These are phyloP conservation scores for Diaporthe ampelina DNA, from an alignment of 2,329 filamentous ascomycete genomes.

Conservation along the genomic window DNA sequence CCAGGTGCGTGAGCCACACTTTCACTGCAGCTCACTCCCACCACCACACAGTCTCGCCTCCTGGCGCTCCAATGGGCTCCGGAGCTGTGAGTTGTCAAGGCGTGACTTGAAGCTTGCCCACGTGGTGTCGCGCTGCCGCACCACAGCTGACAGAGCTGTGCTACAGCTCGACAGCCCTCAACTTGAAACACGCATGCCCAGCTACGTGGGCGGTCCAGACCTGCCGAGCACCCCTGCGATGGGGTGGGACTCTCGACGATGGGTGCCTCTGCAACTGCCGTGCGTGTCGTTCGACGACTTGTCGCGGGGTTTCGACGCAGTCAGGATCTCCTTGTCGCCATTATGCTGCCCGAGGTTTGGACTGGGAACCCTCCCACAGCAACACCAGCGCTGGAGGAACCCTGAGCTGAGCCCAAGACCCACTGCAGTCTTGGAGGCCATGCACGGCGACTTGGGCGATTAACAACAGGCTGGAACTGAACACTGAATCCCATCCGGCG, in stretches of 20 bases:
- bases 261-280: constrained; percentile 36
- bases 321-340: constrained; percentile 24
- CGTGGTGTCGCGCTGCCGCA: constrained; percentile 32
- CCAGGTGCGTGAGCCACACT: constrained; percentile 13
- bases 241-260: constrained; percentile 20
- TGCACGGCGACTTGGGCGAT: background rate
- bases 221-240: constrained; percentile 21
- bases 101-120: constrained; percentile 20
- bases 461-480: background rate
- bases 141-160: constrained; percentile 36
- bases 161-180: constrained; percentile 31
- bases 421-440: background rate
- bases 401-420: background rate
- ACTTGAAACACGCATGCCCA: constrained; percentile 39
- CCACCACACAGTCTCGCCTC: background rate
- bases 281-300: constrained; percentile 25
- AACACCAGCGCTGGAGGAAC: no score
- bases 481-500: background rate
- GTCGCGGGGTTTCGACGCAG: constrained; percentile 34
- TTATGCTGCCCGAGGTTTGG: background rate
- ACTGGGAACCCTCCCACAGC: constrained; percentile 17
- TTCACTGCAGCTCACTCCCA: constrained; percentile 2
- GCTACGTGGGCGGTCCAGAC: constrained; percentile 37
- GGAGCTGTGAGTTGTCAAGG: constrained; percentile 14
- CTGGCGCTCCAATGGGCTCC: constrained; percentile 19